Base-by-base conservation (phyloP, 257 asterid species). In the Solanum chiquidenum region DNA sequence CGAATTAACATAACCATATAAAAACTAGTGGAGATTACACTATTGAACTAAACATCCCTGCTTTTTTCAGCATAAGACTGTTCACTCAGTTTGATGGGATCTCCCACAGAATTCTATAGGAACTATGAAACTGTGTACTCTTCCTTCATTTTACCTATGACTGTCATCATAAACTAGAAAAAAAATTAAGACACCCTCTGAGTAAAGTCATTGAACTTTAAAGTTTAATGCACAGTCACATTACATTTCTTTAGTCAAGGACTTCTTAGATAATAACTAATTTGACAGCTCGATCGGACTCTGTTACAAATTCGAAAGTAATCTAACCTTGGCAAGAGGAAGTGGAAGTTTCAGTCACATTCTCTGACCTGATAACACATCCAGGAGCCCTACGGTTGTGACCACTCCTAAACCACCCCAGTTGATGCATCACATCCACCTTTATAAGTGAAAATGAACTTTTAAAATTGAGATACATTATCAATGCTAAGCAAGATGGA, bases 331-430 rank as follows among this genome's bases (percentile, higher is more conserved):
- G 88, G 64, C 12, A 85, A 49, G 85, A 40, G 84, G 92, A 88
- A 44, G 75, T 66, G 83, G 89, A 83, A 85, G 87, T 87, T 27
- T 84, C 86, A 5, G 88, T 88, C 40, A 87, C 86, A 86, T 89
- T 87, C 75, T 87, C 91, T 86, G 91, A 87, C 77, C 86, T 88
- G 86, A 88, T 88, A 85, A 46, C 72, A 64, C 90, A 88, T 35
- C 42, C 40, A 40, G 85, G 86, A 35, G 35, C 86, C 38, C 88
- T 79, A 75, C 12, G 90, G 84, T 42, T 79, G 37, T 55, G 87
- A 31, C 69, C 88, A 64, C 80, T 85, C 86, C 88, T 77, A 84
- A 52, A 84, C 68, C 84, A 66, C 25, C 91, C 91, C 68, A 86
- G 40, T 88, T 89, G 93, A 75, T 79, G 77, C 86, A 91, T 88